phyloP scores from a whole-genome alignment of 768 basidiomycete species.

The Boletus sp. region DNA sequence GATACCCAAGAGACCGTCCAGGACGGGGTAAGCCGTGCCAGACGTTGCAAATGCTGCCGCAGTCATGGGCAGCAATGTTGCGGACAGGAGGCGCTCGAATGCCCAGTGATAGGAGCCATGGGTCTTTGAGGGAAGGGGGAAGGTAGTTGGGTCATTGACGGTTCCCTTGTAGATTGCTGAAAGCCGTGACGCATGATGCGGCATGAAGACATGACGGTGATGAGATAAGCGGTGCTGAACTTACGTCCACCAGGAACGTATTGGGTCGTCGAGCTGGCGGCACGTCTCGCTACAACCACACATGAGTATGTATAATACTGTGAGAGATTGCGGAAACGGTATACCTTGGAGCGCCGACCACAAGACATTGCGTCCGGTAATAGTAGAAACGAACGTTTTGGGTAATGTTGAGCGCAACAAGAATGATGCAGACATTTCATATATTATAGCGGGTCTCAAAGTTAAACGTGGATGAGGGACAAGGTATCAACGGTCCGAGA shows the following conservation, averaged over 20 bases:
- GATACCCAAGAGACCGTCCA: slow-evolving; percentile 88
- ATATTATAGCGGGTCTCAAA: too few species aligned
- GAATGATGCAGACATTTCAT: slow-evolving; percentile 47
- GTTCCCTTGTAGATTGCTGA: slow-evolving; percentile 86
- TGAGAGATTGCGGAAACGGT: not conserved
- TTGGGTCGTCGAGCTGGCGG: slow-evolving; percentile 33
- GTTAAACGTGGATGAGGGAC: too few species aligned
- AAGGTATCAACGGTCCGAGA: too few species aligned
- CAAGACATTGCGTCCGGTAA: slow-evolving; percentile 40
- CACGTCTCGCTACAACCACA: slow-evolving; percentile 38
- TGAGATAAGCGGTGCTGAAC: slow-evolving; percentile 27
- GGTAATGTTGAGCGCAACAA: slow-evolving; percentile 49
- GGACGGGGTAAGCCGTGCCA: slow-evolving; percentile 71
- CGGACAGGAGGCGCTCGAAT: slow-evolving; percentile 91
- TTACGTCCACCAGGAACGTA: slow-evolving; percentile 74
- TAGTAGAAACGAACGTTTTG: slow-evolving; percentile 38
- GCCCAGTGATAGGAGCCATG: slow-evolving; percentile 93
- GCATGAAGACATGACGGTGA: not conserved
- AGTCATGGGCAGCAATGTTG: slow-evolving; percentile 84
- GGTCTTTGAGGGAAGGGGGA: slow-evolving; percentile 74
- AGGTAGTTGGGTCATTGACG: slow-evolving; percentile 92
- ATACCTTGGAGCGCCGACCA: slow-evolving; percentile 44
- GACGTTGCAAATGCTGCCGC: slow-evolving; percentile 82
- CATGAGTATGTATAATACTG: not conserved
- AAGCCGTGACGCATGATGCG: not conserved